A percentile compares a stretch with the other conserved stretches of the same genome.
phyloP scores from a whole-genome alignment of 495 filamentous ascomycete genomes.

The Endocarpon pusillum region DNA sequence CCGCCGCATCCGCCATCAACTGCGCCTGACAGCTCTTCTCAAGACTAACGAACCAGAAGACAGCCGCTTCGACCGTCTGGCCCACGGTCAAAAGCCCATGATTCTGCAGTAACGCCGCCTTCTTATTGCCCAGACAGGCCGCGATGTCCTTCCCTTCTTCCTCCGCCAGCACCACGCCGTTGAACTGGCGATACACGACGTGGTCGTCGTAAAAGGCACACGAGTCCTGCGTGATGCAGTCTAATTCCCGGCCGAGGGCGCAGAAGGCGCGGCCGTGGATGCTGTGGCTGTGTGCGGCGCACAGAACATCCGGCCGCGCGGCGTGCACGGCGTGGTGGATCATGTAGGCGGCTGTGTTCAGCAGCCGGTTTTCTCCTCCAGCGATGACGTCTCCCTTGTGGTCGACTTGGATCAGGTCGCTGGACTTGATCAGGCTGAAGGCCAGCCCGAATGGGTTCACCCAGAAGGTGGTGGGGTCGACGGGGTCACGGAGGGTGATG shows the following conservation, averaged over 20 bases:
- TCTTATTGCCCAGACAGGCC: slow-evolving; percentile 41
- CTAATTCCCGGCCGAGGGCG: slow-evolving; percentile 44
- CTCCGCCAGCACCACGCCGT: slow-evolving; percentile 53
- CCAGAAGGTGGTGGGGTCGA: slow-evolving; percentile 56
- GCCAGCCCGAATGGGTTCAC: slow-evolving; percentile 65
- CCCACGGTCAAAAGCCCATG: slow-evolving; percentile 42
- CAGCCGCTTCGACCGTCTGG: slow-evolving; percentile 35
- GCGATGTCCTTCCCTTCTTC: slow-evolving; percentile 58
- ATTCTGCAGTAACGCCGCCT: slow-evolving; percentile 55
- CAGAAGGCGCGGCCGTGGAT: slow-evolving; percentile 56
- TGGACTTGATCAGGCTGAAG: slow-evolving; percentile 50
- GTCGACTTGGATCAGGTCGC: slow-evolving; percentile 56
- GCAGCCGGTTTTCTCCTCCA: slow-evolving; percentile 39
- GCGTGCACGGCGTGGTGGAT: slow-evolving; percentile 51
- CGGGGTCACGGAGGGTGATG: slow-evolving; percentile 48
- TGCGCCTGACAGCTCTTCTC: slow-evolving; percentile 66
- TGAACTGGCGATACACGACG: slow-evolving; percentile 47
- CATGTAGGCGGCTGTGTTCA: slow-evolving; percentile 55
- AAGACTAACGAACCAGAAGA: slow-evolving; percentile 62
- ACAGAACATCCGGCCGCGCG: slow-evolving; percentile 53
- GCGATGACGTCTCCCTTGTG: slow-evolving; percentile 48
- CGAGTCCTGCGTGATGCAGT: slow-evolving; percentile 57
- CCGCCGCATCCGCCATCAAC: slow-evolving; percentile 59
- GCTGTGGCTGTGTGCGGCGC: slow-evolving; percentile 56
- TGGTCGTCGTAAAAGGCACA: slow-evolving; percentile 55